phyloP scores from a whole-genome alignment of 352 stramenopile genomes.

The Globisporangium sylvaticum region DNA sequence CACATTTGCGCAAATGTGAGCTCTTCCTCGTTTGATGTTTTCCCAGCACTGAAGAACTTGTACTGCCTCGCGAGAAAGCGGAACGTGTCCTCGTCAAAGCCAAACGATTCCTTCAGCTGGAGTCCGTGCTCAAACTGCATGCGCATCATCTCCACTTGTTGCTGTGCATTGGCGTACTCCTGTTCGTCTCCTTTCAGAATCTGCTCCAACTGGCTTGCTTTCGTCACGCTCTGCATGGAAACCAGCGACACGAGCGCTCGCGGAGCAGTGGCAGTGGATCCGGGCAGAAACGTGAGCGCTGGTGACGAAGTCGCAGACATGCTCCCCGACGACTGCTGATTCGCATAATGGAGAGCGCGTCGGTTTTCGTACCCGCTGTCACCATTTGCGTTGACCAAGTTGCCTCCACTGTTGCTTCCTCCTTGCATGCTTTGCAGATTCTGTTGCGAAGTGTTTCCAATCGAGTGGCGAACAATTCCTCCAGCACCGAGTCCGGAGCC shows the following conservation, averaged over 20 bases:
- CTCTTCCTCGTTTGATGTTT: conserved; percentile 11
- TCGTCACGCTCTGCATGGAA: conserved; percentile 73
- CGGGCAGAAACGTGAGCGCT: conserved; percentile 35
- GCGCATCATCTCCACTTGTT: conserved; percentile 56
- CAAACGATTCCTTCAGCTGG: conserved; percentile 78
- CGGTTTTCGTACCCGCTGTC: conserved; percentile 9
- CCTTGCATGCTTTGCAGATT: conserved; percentile 18
- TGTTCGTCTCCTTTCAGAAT: conserved; percentile 66
- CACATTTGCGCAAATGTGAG: conserved; percentile 72
- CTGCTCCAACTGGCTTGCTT: conserved; percentile 52
- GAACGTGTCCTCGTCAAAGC: conserved; percentile 85
- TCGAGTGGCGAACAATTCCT: conserved; percentile 13
- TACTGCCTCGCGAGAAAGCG: conserved; percentile 81
- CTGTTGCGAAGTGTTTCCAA: conserved; percentile 14
- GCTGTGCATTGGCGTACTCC: conserved; percentile 49
- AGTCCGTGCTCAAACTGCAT: conserved; percentile 60
- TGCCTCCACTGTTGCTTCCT: conserved; percentile 12
- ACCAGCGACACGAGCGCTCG: conserved; percentile 66
- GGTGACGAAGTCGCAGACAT: conserved; percentile 27
- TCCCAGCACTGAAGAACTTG: conserved; percentile 30
- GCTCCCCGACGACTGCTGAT: conserved; percentile 16
- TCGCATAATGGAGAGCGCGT: conserved; percentile 17
- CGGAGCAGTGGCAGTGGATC: conserved; percentile 16
- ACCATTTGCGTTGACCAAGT: background rate
- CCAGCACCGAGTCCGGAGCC: background rate